phyloP scores from a whole-genome alignment of 2,329 filamentous ascomycete species.

The Claviceps citrina region DNA sequence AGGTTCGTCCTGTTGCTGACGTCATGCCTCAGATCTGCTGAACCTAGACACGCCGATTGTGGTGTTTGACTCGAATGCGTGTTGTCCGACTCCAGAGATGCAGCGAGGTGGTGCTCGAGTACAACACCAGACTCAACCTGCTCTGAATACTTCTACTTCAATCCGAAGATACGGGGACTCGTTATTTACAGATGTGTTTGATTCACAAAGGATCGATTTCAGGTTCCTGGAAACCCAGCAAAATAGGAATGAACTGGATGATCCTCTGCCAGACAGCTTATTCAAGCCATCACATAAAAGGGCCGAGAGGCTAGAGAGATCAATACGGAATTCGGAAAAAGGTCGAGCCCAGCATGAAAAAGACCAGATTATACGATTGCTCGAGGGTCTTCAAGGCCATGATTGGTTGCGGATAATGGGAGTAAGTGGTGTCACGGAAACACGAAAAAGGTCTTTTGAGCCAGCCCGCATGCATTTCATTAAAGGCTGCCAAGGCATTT shows the following conservation, averaged over 20 bases:
- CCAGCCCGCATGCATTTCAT: slow-evolving; percentile 76
- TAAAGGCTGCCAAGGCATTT: slow-evolving; percentile 60
- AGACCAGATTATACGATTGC: slow-evolving; percentile 46
- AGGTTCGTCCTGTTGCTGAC: not conserved
- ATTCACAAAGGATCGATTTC: slow-evolving; percentile 42
- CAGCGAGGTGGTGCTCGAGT: not conserved
- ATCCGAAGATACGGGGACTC: slow-evolving; percentile 40
- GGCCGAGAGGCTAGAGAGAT: slow-evolving; percentile 44
- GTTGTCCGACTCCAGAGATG: slow-evolving; percentile 12
- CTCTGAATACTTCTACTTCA: slow-evolving; percentile 16
- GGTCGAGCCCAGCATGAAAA: slow-evolving; percentile 51
- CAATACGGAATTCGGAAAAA: slow-evolving; percentile 48
- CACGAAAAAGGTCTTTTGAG: slow-evolving; percentile 74
- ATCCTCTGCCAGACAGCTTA: slow-evolving; percentile 40
- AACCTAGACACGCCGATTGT: slow-evolving; percentile 59
- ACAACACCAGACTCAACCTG: not conserved
- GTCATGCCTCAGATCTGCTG: slow-evolving; percentile 47
- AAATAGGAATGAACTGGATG: slow-evolving; percentile 28
- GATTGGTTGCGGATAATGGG: slow-evolving; percentile 93
- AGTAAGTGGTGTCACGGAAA: slow-evolving; percentile 70
- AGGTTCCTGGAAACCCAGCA: slow-evolving; percentile 34
- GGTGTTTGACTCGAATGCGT: slow-evolving; percentile 41
- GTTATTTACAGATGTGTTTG: slow-evolving; percentile 39
- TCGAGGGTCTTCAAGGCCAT: slow-evolving; percentile 74
- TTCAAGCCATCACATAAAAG: slow-evolving; percentile 41